Base-by-base conservation (phyloP, 1,284 basidiomycete species). In the Tylopilus orsonianus region DNA sequence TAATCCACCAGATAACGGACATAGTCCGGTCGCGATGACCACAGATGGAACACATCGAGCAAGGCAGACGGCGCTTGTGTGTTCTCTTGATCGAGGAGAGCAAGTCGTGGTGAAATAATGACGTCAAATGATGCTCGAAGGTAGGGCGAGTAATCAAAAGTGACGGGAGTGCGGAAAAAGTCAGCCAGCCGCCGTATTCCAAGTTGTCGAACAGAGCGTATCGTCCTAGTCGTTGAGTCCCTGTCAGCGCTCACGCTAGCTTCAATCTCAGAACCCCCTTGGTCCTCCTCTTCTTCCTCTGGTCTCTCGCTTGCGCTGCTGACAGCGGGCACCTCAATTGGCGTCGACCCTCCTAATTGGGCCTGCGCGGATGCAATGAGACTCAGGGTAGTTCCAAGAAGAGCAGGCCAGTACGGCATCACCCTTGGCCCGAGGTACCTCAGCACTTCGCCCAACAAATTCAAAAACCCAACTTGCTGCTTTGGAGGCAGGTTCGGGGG, bases 61-160 rank as follows among this genome's bases (percentile, higher is more conserved):
- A 97, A 75, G 0, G 93, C 87, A 0, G 94, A 96, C 0, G 95
- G 93, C 0, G 91, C 81, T 68, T 99, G 96, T 0, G 90, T 92
- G 60, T 95, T 97, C 69, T 99, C 96, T 40, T 74, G 74, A 48
- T 90, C 84, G 19, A 99, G 76, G 5, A 74, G 70, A 0, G 80
- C 72, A 22, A 99, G 73, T 16, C 95, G 87, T 0, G 95, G 94
- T 0, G 87, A 85, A 59, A 99, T 88, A 67, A 93, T 80, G 0
- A 78, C 71, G 2, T 74, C 56, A 69, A 93, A 97, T 10, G 87
- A 78, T 9, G 76, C 70, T 1, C 73, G 67, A 55, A 97, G 74
- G 68, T 85, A 97, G 0, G 82, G 77, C 0, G 72, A 59, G 69
- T 90, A 96, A 65, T 94, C 81, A 62, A 94, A 97, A 1, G 72